Evolutionary conservation across 306 rosid genomes (phyloP), one percentile per base, ranked within the genome.

Genomic region (Carpinus viminea): DNA sequence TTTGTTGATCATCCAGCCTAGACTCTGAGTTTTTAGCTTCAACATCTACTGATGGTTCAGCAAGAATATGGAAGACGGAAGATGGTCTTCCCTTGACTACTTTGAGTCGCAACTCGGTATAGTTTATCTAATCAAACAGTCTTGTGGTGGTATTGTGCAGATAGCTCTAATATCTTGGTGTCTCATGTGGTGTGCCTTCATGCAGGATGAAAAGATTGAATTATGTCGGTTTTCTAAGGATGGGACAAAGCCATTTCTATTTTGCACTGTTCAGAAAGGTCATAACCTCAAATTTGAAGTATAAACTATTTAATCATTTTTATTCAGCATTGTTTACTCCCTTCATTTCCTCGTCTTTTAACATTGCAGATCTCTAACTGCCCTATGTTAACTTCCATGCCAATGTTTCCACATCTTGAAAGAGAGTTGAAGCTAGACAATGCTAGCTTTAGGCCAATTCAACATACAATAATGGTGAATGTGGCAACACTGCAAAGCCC

Each of bases 21-120:
- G 98, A 92, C 79, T 86, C 97, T 8, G 97, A 92, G 81, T 92
- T 87, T 85, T 87, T 94, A 71, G 98, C 91, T 83, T 91, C 98
- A 68, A 92, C 97, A 48, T 94, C 95, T 73, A 91, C 87, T 36
- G 98, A 94, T 80, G 98, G 98, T 75, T 79, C 92, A 48, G 98
- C 97, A 47, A 89, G 91, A 82, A 82, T 94, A 71, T 94, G 98
- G 98, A 92, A 92, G 77, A 57, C 86, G 11, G 91, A 88, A 72
- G 98, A 92, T 86, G 97, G 98, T 78, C 90, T 82, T 88, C 97
- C 90, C 34, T 48, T 94, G 79, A 82, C 90, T 75, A 94, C 95
- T 72, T 82, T 94, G 85, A 78, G 92, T 57, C 97, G 97, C 74
- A 80, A 83, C 60, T 62, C 97, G 15, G 97, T 94, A 94, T 70